Percentiles rank a stretch among this genome's conserved stretches.
Conservation (phyloP, 1,139 yeast genomes). For the Keqinozyma sinolaborantium region DNA sequence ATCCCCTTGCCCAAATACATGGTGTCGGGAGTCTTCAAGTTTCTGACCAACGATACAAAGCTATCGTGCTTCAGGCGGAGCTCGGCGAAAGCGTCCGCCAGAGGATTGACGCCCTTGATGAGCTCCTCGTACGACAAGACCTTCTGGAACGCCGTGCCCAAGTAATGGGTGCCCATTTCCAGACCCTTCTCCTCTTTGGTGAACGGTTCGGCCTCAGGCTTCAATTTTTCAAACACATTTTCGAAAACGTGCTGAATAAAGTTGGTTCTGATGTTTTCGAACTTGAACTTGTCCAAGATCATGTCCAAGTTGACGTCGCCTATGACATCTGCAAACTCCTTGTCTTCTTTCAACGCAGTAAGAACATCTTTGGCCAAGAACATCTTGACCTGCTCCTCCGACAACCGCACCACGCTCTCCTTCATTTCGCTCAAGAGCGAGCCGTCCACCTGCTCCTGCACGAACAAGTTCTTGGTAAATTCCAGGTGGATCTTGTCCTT, state of each 20-base stretch:
- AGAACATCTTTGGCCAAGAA: constrained; percentile 17
- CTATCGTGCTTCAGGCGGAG: constrained; percentile 22
- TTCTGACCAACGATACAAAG: constrained; percentile 20
- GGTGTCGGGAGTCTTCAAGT: constrained; percentile 20
- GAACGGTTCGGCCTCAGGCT: constrained; percentile 20
- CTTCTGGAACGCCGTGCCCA: constrained; percentile 2
- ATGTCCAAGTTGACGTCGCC: constrained; percentile 11
- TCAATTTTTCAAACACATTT: constrained; percentile 15
- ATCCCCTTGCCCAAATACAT: constrained; percentile 31
- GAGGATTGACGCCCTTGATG: constrained; percentile 16
- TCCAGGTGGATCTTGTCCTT: constrained; percentile 12
- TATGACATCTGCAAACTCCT: constrained; percentile 8
- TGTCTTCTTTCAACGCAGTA: constrained; percentile 8
- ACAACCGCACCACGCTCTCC: constrained; percentile 15
- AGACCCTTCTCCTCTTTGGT: constrained; percentile 19
- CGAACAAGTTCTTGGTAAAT: constrained; percentile 18
- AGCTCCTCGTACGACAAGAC: constrained; percentile 15
- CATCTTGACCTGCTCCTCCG: constrained; percentile 15
- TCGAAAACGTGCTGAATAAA: constrained; percentile 14
- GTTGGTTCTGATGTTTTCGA: constrained; percentile 10
- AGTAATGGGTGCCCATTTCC: constrained; percentile 15
- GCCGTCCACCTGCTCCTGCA: constrained; percentile 15
- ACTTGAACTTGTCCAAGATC: constrained; percentile 6
- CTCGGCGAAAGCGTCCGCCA: constrained; percentile 16
- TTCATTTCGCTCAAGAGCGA: constrained; percentile 19